Evolutionary conservation across 805 yeast genomes (phyloP).

Genomic region (Lipomyces japonicus): DNA sequence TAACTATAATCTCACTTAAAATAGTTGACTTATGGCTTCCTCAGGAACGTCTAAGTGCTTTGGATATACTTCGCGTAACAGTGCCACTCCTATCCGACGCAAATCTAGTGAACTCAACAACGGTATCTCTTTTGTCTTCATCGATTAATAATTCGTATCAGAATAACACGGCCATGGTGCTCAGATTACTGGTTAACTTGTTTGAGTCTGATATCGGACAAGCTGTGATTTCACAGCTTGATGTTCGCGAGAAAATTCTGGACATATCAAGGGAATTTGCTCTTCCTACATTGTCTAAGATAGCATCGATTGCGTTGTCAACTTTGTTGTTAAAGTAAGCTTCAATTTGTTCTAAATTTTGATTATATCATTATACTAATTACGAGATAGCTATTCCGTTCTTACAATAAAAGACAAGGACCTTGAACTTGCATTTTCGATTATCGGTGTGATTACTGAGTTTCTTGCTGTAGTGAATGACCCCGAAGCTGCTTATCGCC

Average conservation of each 20-base stretch:
- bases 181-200: conserved; percentile 55
- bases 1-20: conserved; percentile 40
- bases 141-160: conserved; percentile 34
- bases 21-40: conserved; percentile 49
- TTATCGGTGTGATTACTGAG: conserved; percentile 36
- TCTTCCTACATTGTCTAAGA: conserved; percentile 2
- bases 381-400: conserved; percentile 43
- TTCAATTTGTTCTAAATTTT: conserved; percentile 26
- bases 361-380: conserved; percentile 8
- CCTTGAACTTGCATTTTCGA: conserved; percentile 32
- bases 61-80: conserved; percentile 56
- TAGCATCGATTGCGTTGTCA: conserved; percentile 21
- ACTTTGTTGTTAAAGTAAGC: conserved; percentile 35
- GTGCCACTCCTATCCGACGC: conserved; percentile 42
- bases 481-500: conserved; percentile 67
- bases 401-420: conserved; percentile 41
- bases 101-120: conserved; percentile 32
- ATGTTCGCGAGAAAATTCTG: conserved; percentile 12
- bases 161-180: conserved; percentile 51
- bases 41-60: conserved; percentile 50
- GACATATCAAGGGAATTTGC: conserved; percentile 13
- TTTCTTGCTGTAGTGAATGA: conserved; percentile 39
- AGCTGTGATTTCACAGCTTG: conserved; percentile 26
- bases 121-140: conserved; percentile 30
- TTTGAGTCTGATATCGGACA: conserved; percentile 39